Base-by-base conservation (phyloP, 371 early-diverging fungal genomes). In the Mucor sp. region DNA sequence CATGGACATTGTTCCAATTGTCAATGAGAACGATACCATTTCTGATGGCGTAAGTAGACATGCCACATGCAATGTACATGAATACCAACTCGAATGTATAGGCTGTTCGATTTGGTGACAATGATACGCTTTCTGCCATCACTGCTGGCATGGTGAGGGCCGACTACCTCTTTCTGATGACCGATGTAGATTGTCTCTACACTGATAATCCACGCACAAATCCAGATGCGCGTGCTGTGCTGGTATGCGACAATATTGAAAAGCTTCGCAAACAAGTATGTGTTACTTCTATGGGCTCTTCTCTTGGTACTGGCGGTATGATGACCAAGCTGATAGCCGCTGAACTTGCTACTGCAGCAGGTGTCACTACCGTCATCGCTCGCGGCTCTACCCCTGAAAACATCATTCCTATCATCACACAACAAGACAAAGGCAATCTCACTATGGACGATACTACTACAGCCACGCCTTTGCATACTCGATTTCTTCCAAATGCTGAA, bases 231-330 rank as follows among this genome's bases (percentile, higher is more conserved):
- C 80, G 85, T 65, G 90, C 93, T 6, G 92, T 97, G 2, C 68
- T 86, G n/a, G 82, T 91, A 6, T 97, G 96, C 56, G 87, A 91
- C 32, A 95, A 96, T 77, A 89, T 97, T 74, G 74, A 83, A 14
- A 84, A 85, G 37, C 78, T 96, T 60, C 84, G 87, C 59, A 89
- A 90, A 33, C 69, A 88, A 59, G 95, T 96, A 1, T 91, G 85
- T 15, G 94, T 96, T 15, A 77, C 90, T 2, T 84, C 93, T 5
- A 87, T 92, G 17, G 97, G 98, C 37, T 93, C 94, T 7, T 82
- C 93, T 4, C 82, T 97, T n/a, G 97, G 97, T 33, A 98, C 98
- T 3, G 97, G 98, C 70, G 98, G 98, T 50, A 98, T 98, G 98
- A 89, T 92, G 5, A 98, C 98, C 15, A 98, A 98, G 75, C 85